These are phyloP conservation scores for Yarrowia sp. DNA, from an alignment of 805 yeast genomes.

Conservation along the genomic window DNA sequence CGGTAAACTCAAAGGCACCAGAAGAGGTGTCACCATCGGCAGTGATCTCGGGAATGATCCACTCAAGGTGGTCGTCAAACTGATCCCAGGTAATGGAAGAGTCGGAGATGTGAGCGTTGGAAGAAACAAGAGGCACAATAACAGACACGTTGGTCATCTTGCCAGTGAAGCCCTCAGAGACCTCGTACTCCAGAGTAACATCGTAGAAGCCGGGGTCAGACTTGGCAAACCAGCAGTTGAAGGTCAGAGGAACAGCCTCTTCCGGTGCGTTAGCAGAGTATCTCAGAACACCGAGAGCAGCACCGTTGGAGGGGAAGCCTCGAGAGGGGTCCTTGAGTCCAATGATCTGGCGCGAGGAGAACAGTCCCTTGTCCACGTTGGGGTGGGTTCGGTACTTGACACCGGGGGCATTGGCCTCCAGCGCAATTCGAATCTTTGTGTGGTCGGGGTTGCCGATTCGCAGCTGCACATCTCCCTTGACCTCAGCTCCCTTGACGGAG, in stretches of 20 bases:
- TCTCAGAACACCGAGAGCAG: conserved; percentile 84
- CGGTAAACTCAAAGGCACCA: conserved; percentile 76
- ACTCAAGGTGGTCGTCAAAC: conserved; percentile 65
- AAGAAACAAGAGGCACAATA: conserved; percentile 64
- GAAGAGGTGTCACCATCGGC: conserved; percentile 48
- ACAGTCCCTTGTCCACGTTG: conserved; percentile 78
- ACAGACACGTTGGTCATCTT: conserved; percentile 52
- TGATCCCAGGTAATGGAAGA: conserved; percentile 44
- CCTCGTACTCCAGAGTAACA: conserved; percentile 87
- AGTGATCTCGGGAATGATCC: conserved; percentile 56
- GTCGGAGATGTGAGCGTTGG: conserved; percentile 47
- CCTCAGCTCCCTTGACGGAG: conserved; percentile 52
- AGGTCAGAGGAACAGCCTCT: conserved; percentile 66
- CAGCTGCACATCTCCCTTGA: conserved; percentile 87
- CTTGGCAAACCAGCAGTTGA: conserved; percentile 80
- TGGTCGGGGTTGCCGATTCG: conserved; percentile 75
- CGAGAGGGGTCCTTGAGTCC: conserved; percentile 73
- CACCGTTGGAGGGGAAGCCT: conserved; percentile 88
- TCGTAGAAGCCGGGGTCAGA: conserved; percentile 58
- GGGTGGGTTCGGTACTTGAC: conserved; percentile 92
- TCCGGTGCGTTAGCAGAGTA: conserved; percentile 75
- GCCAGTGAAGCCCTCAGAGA: conserved; percentile 47
- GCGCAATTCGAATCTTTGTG: conserved; percentile 61
- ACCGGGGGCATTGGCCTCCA: conserved; percentile 50
- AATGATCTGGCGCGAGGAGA: conserved; percentile 54